phyloP scores from a whole-genome alignment of 345 rosid species.

The Dipteronia dyeriana region DNA sequence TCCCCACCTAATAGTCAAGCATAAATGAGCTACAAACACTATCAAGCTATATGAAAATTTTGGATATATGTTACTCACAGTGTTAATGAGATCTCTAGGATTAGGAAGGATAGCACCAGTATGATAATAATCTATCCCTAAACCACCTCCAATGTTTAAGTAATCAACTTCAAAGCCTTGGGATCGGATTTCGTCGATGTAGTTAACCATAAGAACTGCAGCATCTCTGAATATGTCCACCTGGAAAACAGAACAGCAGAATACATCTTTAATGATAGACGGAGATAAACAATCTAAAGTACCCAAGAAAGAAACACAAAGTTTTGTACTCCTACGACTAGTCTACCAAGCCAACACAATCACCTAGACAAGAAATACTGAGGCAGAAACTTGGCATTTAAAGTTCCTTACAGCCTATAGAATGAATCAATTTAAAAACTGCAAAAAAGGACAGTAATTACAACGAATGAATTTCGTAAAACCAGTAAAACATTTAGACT shows the following conservation, averaged over 20 bases:
- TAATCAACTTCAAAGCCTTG: conserved; percentile 89
- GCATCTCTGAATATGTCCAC: conserved; percentile 98
- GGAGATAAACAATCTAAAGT: conserved; percentile 14
- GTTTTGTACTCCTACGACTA: background rate
- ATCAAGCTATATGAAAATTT: conserved; percentile 13
- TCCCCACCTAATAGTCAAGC: background rate
- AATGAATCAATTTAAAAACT: background rate
- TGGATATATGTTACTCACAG: conserved; percentile 49
- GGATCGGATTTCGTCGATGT: conserved; percentile 80
- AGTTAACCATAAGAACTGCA: conserved; percentile 85
- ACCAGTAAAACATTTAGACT: background rate
- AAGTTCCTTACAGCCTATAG: background rate
- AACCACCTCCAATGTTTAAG: conserved; percentile 96
- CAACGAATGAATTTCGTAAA: background rate
- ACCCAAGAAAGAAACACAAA: background rate
- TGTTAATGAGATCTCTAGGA: conserved; percentile 92
- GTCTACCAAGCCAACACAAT: background rate
- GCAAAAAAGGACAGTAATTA: background rate
- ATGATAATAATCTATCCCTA: conserved; percentile 96
- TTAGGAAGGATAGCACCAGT: conserved; percentile 82
- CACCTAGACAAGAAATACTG: background rate
- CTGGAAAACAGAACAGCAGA: conserved; percentile 36
- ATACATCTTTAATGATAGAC: background rate
- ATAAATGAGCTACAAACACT: background rate
- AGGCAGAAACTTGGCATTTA: background rate